These are phyloP conservation scores for Neurospora sp. DNA, from an alignment of 495 filamentous ascomycete species.

Conservation along the genomic window DNA sequence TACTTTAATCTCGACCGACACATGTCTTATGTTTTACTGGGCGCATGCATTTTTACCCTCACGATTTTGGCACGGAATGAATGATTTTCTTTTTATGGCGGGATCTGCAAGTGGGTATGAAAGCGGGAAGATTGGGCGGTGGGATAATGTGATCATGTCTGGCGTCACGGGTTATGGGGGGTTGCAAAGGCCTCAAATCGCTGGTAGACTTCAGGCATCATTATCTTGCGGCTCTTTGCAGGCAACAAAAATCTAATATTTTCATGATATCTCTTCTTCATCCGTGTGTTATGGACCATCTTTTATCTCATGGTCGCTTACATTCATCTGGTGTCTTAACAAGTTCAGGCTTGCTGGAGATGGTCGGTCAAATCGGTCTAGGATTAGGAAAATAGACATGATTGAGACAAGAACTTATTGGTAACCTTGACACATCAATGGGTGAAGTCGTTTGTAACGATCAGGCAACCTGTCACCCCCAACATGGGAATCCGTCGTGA, in stretches of 20 bases:
- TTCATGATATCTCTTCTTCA: slow-evolving; percentile 22
- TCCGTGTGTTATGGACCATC: slow-evolving; percentile 17
- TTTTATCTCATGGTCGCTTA: slow-evolving; percentile 23
- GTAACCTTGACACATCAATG: neutral
- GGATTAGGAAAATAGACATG: slow-evolving; percentile 26
- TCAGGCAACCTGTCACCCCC: neutral
- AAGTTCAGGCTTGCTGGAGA: slow-evolving; percentile 27
- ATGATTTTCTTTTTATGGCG: slow-evolving; percentile 21
- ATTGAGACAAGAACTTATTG: neutral
- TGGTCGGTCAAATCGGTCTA: slow-evolving; percentile 2
- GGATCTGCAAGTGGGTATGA: slow-evolving; percentile 18
- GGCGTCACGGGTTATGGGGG: slow-evolving; percentile 26
- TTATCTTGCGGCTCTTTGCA: slow-evolving; percentile 23
- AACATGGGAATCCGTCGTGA: neutral
- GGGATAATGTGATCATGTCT: slow-evolving; percentile 17
- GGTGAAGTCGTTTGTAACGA: neutral
- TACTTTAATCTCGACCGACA: slow-evolving; percentile 19
- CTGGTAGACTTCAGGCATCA: slow-evolving; percentile 22
- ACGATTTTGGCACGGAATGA: slow-evolving; percentile 25
- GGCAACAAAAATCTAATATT: slow-evolving; percentile 24
- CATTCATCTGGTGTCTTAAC: slow-evolving; percentile 29
- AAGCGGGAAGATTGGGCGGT: slow-evolving; percentile 18
- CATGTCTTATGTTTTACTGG: slow-evolving; percentile 25
- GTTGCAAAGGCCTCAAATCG: slow-evolving; percentile 11
- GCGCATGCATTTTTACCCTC: slow-evolving; percentile 20